Conservation (phyloP, 106 monocot genomes). For the Posidonia australis region DNA sequence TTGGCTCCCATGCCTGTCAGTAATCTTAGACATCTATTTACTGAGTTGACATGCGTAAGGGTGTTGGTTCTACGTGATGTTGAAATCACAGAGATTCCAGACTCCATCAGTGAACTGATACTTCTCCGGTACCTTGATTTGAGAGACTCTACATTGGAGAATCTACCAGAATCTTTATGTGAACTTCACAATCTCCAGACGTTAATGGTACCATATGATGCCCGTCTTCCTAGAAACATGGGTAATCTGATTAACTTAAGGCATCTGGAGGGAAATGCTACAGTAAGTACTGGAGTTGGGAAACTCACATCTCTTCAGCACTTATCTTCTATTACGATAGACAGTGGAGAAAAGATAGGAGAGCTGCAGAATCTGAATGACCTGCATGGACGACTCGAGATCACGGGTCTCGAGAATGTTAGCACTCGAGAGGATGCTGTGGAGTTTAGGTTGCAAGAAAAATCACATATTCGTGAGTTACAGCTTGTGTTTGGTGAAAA, state of each 20-base stretch:
- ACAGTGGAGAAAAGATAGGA: conserved; percentile 13
- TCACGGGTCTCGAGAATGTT: conserved; percentile 22
- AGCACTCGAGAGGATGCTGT: conserved; percentile 12
- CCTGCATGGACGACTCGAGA: conserved; percentile 25
- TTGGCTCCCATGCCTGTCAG: too few species aligned
- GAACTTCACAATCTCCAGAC: conserved; percentile 25
- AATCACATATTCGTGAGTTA: conserved; percentile 8
- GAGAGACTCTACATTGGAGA: not conserved
- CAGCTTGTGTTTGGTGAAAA: conserved; percentile 10
- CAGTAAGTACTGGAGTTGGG: conserved; percentile 12
- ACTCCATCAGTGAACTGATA: conserved; percentile 15
- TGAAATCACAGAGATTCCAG: conserved; percentile 11
- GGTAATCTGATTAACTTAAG: conserved; percentile 14
- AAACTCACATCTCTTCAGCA: conserved; percentile 28
- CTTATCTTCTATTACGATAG: conserved; percentile 10
- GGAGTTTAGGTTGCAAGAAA: conserved; percentile 9
- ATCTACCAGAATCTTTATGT: conserved; percentile 10
- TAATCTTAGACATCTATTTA: not conserved
- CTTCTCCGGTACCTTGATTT: conserved; percentile 22
- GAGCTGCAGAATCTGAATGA: conserved; percentile 24
- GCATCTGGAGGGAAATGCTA: conserved; percentile 7
- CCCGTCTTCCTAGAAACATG: not conserved
- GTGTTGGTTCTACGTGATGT: conserved; percentile 19
- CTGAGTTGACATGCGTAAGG: conserved; percentile 16
- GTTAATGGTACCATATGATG: conserved; percentile 8